Evolutionary conservation across 1,139 yeast genomes (phyloP).

Genomic region (Hyphopichia buzzinii): DNA sequence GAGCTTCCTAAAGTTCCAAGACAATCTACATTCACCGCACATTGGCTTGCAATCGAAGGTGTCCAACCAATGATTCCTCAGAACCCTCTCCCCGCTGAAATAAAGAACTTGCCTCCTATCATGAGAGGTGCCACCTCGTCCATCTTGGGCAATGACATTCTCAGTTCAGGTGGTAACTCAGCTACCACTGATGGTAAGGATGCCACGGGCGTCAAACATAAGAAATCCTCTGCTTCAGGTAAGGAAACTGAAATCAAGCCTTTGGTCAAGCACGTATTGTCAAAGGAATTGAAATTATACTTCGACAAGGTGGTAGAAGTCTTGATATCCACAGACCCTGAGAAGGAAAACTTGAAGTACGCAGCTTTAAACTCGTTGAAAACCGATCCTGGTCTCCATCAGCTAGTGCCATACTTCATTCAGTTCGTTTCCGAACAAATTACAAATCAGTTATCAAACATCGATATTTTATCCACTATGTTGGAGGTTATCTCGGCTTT

Average conservation of each 20-base stretch:
- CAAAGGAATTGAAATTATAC: slow-evolving; percentile 89
- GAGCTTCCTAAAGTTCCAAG: slow-evolving; percentile 96
- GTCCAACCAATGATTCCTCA: slow-evolving; percentile 98
- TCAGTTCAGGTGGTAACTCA: slow-evolving; percentile 17
- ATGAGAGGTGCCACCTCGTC: slow-evolving; percentile 68
- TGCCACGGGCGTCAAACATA: slow-evolving; percentile 16
- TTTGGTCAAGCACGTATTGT: slow-evolving; percentile 91
- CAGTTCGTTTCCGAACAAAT: slow-evolving; percentile 96
- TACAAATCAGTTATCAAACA: slow-evolving; percentile 78
- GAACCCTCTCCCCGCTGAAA: slow-evolving; percentile 82
- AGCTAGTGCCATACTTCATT: slow-evolving; percentile 91
- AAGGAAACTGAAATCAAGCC: slow-evolving; percentile 83
- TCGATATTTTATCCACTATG: slow-evolving; percentile 79
- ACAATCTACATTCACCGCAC: slow-evolving; percentile 89
- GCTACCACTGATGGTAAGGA: slow-evolving; percentile 17
- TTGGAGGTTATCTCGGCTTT: slow-evolving; percentile 85
- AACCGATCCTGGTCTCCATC: slow-evolving; percentile 95
- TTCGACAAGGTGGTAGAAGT: slow-evolving; percentile 90
- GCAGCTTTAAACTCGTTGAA: slow-evolving; percentile 84
- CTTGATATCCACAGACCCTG: slow-evolving; percentile 56
- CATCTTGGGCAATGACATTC: slow-evolving; percentile 41
- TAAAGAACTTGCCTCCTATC: slow-evolving; percentile 62
- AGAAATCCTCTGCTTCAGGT: slow-evolving; percentile 29
- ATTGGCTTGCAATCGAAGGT: slow-evolving; percentile 98
- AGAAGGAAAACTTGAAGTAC: slow-evolving; percentile 58